Evolutionary conservation across 208 protist genomes (phyloP), one percentile per base, ranked within the genome.

Genomic region (Leishmania martiniquensis): DNA sequence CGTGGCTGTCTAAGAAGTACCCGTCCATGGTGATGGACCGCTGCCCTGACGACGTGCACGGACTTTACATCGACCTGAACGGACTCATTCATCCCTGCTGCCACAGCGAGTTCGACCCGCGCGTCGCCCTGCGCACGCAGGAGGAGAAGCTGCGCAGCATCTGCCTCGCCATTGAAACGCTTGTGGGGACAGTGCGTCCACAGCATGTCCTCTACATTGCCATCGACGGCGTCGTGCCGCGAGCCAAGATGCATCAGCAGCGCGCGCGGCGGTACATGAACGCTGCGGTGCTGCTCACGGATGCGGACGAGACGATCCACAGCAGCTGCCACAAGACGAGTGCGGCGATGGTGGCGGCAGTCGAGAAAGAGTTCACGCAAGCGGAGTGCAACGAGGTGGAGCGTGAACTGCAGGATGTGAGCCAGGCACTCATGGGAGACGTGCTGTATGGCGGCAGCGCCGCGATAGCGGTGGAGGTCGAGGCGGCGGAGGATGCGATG

Each of bases 211-310:
- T 99, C 0, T 99, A 98, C 90, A 97, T 99, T 84, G 95, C 93
- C 1, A 84, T 94, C 60, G 99, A 99, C 90, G 99, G 99, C 67
- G 98, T 99, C 17, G 99, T 99, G 7, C 99, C 99, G n/a, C 89
- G 98, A 17, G 99, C 99, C 9, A 99, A 99, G 82, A 99, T 99
- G 98, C 99, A 99, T 77, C 99, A 99, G 89, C 99, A 99, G 89
- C 93, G 99, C n/a, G 88, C 92, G 34, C 88, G 94, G 39, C 91
- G 94, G 37, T 96, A 97, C 85, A 97, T 96, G 94, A 85, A 77
- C 32, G 75, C 81, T 0, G 92, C 87, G 1, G 76, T 76, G 55
- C 82, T 82, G 62, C 62, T 85, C 59, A 78, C 68, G 1, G 78
- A 81, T 49, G 73, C 74, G 17, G 69, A 45, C 68, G 77, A 84